These are phyloP conservation scores for Dunaliella primolecta DNA, from an alignment of 139 green algal species.

Conservation along the genomic window DNA sequence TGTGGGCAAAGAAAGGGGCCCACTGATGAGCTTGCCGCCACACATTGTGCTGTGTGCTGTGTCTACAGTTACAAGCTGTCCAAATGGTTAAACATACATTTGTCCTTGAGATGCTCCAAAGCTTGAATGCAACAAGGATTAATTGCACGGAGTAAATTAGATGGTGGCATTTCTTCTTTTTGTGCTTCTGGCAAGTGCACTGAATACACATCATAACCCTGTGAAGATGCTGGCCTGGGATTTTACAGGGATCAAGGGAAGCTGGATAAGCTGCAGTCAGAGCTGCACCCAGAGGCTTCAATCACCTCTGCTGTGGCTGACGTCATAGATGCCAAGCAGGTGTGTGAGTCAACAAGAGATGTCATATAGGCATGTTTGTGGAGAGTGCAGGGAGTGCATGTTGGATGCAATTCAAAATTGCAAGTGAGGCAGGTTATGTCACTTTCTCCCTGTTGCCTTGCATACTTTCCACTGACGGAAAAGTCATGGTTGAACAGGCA, in stretches of 20 bases:
- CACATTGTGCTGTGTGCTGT: too few species aligned
- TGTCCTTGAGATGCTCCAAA: too few species aligned
- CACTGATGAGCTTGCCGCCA: too few species aligned
- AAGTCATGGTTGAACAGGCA: background rate
- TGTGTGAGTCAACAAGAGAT: background rate
- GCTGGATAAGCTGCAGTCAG: conserved; percentile 37
- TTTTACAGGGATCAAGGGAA: conserved; percentile 39
- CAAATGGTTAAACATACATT: too few species aligned
- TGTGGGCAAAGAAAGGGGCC: too few species aligned
- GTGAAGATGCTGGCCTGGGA: too few species aligned
- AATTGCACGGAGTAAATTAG: too few species aligned
- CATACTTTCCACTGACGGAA: background rate
- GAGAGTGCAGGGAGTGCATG: background rate
- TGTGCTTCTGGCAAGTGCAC: too few species aligned
- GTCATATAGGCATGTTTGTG: background rate
- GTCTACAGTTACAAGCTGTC: too few species aligned
- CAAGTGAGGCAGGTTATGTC: background rate
- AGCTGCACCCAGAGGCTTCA: conserved; percentile 11
- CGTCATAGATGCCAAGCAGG: conserved; percentile 54
- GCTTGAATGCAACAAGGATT: too few species aligned
- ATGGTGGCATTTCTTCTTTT: too few species aligned
- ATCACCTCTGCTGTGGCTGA: conserved; percentile 31
- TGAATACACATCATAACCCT: too few species aligned
- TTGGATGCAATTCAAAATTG: background rate
- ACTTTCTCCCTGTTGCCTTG: background rate